Evolutionary conservation across 768 basidiomycete species (phyloP).

Genomic region (Cystofilobasidium capitatum): DNA sequence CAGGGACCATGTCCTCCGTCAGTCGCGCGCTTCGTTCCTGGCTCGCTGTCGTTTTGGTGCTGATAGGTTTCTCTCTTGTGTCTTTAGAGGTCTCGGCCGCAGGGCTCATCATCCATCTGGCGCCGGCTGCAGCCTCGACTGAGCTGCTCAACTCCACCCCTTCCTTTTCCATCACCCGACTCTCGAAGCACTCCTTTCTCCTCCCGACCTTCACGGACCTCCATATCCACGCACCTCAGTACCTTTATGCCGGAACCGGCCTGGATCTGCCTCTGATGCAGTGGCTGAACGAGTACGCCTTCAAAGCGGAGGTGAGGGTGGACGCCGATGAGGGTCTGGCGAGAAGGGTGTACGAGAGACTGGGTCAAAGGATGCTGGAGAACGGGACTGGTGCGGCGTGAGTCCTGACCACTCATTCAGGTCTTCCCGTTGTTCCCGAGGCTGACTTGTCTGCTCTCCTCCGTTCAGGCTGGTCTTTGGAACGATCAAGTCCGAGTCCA

Average conservation of each 20-base stretch:
- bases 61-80: background rate
- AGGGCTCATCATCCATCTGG: slow-evolving; percentile 29
- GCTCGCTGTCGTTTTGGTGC: slow-evolving; percentile 12
- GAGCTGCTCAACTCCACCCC: slow-evolving; percentile 41
- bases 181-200: slow-evolving; percentile 44
- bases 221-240: slow-evolving; percentile 82
- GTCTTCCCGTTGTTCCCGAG: no score
- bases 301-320: slow-evolving; percentile 66
- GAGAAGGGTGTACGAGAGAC: slow-evolving; percentile 54
- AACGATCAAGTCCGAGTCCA: slow-evolving; percentile 69
- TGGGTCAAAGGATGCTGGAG: slow-evolving; percentile 58
- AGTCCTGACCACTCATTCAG: background rate
- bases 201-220: slow-evolving; percentile 73
- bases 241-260: slow-evolving; percentile 76
- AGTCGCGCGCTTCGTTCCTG: slow-evolving; percentile 31
- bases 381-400: slow-evolving; percentile 64
- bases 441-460: background rate
- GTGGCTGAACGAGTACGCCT: slow-evolving; percentile 51
- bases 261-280: slow-evolving; percentile 52
- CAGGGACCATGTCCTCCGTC: slow-evolving; percentile 51
- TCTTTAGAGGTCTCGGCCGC: slow-evolving; percentile 24
- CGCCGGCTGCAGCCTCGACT: background rate
- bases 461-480: slow-evolving; percentile 7
- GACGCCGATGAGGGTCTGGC: slow-evolving; percentile 58
- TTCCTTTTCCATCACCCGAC: slow-evolving; percentile 10